Conservation (phyloP, 2,329 filamentous ascomycete species). For the Alternaria sp. region DNA sequence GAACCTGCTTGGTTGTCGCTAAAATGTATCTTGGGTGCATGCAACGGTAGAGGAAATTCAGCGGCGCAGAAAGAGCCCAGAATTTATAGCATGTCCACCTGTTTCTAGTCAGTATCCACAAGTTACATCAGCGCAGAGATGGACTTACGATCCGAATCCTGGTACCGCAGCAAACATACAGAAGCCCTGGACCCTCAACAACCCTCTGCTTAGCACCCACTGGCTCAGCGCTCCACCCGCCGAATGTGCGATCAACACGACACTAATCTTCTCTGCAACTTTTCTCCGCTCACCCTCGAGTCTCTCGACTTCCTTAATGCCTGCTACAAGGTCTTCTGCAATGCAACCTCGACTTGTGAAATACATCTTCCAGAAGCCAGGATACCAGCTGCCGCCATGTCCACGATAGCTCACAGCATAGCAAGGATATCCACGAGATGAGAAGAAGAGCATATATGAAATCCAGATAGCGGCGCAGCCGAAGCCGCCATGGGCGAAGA, state of each 20-base stretch:
- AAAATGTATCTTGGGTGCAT: slow-evolving; percentile 62
- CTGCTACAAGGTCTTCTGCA: slow-evolving; percentile 40
- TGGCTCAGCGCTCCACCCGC: slow-evolving; percentile 63
- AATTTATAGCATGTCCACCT: slow-evolving; percentile 32
- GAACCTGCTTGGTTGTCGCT: slow-evolving; percentile 60
- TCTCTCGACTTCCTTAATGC: slow-evolving; percentile 45
- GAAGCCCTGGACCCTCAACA: slow-evolving; percentile 56
- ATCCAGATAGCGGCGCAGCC: slow-evolving; percentile 64
- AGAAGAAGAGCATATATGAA: slow-evolving; percentile 62
- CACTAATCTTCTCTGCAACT: slow-evolving; percentile 40
- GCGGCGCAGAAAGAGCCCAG: slow-evolving; percentile 33
- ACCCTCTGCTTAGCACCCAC: slow-evolving; percentile 56
- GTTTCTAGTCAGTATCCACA: too few species aligned
- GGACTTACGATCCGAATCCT: slow-evolving; percentile 59
- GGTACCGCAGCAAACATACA: slow-evolving; percentile 55
- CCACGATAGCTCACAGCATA: slow-evolving; percentile 64
- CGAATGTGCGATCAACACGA: slow-evolving; percentile 62
- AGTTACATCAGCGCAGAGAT: slow-evolving; percentile 25
- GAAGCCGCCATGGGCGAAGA: slow-evolving; percentile 66
- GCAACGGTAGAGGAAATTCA: slow-evolving; percentile 55
- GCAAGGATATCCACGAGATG: slow-evolving; percentile 56
- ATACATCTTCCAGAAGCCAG: slow-evolving; percentile 60
- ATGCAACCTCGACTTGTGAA: slow-evolving; percentile 55
- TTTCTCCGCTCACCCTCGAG: slow-evolving; percentile 43
- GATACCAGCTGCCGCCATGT: slow-evolving; percentile 63